Conservation (phyloP, 2,329 filamentous ascomycete species). For the Alternaria viburni region DNA sequence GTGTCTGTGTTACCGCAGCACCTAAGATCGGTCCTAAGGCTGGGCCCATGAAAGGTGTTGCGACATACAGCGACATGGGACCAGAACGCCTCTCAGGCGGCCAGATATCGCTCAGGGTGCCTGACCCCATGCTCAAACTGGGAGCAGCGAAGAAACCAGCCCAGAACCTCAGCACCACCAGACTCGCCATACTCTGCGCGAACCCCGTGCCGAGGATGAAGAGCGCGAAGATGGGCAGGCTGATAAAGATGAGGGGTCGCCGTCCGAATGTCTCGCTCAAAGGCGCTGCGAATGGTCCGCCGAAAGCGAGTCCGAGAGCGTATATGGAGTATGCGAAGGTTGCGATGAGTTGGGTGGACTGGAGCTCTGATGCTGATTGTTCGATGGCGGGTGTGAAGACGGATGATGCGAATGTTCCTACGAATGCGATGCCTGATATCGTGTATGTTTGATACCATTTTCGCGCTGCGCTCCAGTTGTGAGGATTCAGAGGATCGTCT, state of each 20-base stretch:
- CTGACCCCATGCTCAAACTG: constrained; percentile 48
- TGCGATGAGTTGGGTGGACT: constrained; percentile 22
- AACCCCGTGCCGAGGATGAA: constrained; percentile 53
- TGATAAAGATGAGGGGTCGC: constrained; percentile 71
- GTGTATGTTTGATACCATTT: constrained; percentile 20
- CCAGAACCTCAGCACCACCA: constrained; percentile 70
- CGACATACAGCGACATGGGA: constrained; percentile 39
- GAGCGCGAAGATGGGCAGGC: constrained; percentile 67
- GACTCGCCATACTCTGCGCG: constrained; percentile 69
- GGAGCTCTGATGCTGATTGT: constrained; percentile 18
- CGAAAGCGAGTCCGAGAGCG: constrained; percentile 64
- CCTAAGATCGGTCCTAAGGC: constrained; percentile 48
- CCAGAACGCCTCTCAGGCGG: constrained; percentile 36
- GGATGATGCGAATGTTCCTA: constrained; percentile 14
- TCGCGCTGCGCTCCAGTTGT: constrained; percentile 16
- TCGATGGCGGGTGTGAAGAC: constrained; percentile 18
- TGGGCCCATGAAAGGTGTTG: constrained; percentile 48
- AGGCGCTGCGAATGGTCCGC: constrained; percentile 75
- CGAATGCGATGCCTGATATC: constrained; percentile 15
- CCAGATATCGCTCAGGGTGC: constrained; percentile 48
- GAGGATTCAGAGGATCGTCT: constrained; percentile 17
- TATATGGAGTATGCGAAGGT: constrained; percentile 32
- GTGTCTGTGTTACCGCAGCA: constrained; percentile 45
- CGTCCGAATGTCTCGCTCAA: constrained; percentile 75
- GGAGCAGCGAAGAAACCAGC: constrained; percentile 42